phyloP scores from a whole-genome alignment of 768 basidiomycete species.

The Suillus plorans region DNA sequence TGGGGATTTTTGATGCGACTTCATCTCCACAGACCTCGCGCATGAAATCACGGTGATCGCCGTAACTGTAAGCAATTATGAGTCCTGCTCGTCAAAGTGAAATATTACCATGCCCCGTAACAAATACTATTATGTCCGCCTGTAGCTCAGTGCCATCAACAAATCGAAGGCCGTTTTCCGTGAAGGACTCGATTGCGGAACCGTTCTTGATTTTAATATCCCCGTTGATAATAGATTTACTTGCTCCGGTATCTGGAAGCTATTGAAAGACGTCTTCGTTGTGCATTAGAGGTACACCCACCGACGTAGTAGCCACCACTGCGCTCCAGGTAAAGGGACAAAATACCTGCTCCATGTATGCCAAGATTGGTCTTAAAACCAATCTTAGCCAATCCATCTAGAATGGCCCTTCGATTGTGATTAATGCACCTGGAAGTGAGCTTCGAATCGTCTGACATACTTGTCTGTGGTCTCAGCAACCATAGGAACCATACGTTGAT shows the following conservation, averaged over 20 bases:
- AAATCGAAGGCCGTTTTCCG: constrained; percentile 29
- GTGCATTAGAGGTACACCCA: constrained; percentile 9
- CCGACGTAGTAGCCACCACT: constrained; percentile 44
- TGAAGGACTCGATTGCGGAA: constrained; percentile 30
- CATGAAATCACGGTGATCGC: constrained; percentile 41
- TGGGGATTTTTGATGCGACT: constrained; percentile 42
- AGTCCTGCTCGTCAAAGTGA: too few relatives aligned
- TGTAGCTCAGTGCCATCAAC: constrained; percentile 29
- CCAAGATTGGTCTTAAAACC: constrained; percentile 41
- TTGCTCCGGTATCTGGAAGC: constrained; percentile 36
- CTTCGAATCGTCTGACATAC: constrained; percentile 13
- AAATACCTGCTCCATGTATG: constrained; percentile 13
- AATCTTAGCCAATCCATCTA: constrained; percentile 36
- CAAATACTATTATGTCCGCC: constrained; percentile 34
- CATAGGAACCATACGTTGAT: constrained; percentile 20
- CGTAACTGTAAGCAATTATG: constrained; percentile 36
- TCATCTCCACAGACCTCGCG: constrained; percentile 46
- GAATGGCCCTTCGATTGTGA: constrained; percentile 27
- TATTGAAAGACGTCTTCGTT: neutral
- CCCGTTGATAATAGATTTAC: constrained; percentile 44
- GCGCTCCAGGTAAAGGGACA: constrained; percentile 6
- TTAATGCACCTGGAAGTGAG: neutral
- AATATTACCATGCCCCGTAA: constrained; percentile 23
- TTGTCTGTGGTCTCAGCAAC: constrained; percentile 26
- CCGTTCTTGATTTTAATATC: constrained; percentile 53